These are phyloP conservation scores for Gossypium australe DNA, from an alignment of 345 rosid species.

Conservation along the genomic window DNA sequence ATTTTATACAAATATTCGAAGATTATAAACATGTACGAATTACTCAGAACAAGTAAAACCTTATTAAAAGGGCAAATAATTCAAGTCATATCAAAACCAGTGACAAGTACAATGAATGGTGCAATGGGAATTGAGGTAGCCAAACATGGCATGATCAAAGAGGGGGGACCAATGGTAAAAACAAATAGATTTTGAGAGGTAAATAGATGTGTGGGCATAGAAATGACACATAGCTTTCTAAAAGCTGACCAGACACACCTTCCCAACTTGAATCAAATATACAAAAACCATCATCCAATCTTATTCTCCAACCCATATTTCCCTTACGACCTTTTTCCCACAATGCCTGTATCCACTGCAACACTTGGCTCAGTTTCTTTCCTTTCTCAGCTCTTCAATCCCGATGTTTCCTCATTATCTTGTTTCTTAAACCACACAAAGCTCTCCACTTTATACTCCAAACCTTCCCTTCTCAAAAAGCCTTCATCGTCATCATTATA, in stretches of 20 bases:
- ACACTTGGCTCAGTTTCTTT: slow-evolving; percentile 13
- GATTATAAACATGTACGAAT: too few relatives aligned
- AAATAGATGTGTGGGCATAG: slow-evolving; percentile 18
- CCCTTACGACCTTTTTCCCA: neutral
- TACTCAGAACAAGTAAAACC: too few relatives aligned
- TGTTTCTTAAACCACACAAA: slow-evolving; percentile 21
- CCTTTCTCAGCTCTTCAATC: slow-evolving; percentile 28
- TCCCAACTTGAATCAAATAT: neutral
- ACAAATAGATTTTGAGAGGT: neutral
- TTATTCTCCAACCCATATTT: neutral
- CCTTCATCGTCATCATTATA: slow-evolving; percentile 15
- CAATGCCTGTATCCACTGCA: slow-evolving; percentile 4
- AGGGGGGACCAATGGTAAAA: neutral
- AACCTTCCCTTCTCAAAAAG: neutral
- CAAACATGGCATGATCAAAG: too few relatives aligned
- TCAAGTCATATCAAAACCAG: too few relatives aligned
- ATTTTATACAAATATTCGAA: too few relatives aligned
- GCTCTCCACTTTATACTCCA: slow-evolving; percentile 12
- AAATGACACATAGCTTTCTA: neutral
- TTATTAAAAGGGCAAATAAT: too few relatives aligned
- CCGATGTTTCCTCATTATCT: slow-evolving; percentile 16
- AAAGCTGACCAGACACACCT: neutral
- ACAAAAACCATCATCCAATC: neutral
- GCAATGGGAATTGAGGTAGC: too few relatives aligned
- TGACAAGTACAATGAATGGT: too few relatives aligned